These are phyloP conservation scores for Cynanchum wilfordii DNA, from an alignment of 257 asterid species.

Conservation along the genomic window DNA sequence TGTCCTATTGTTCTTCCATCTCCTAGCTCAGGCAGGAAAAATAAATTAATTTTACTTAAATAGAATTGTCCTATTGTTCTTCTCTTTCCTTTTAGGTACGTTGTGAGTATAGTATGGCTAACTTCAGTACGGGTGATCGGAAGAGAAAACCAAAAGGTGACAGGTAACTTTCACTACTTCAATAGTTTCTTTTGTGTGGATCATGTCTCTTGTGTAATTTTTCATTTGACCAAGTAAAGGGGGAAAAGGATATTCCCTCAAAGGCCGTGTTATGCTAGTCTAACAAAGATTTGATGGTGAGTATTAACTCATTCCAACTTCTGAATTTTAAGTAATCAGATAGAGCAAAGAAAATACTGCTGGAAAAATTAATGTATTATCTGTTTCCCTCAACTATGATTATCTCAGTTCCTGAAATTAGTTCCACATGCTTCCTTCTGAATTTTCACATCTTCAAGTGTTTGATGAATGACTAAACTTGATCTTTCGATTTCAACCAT, in stretches of 20 bases:
- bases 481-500: background rate
- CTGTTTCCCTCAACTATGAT: background rate
- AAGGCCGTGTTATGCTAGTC: background rate
- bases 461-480: background rate
- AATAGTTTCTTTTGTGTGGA: background rate
- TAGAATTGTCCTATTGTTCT: background rate
- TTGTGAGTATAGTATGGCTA: conserved; percentile 98
- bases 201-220: background rate
- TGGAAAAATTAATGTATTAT: background rate
- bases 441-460: background rate
- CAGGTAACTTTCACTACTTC: conserved; percentile 38
- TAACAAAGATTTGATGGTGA: background rate
- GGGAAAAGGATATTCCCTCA: background rate
- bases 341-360: background rate
- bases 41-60: background rate
- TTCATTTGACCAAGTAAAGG: background rate
- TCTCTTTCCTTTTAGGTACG: conserved; percentile 46
- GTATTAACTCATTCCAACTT: background rate
- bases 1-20: background rate
- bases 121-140: conserved; percentile 96
- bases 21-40: background rate
- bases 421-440: background rate
- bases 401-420: background rate
- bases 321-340: background rate
- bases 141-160: conserved; percentile 91